Base-by-base conservation (phyloP, 2,329 filamentous ascomycete species). In the Alternaria viburni region DNA sequence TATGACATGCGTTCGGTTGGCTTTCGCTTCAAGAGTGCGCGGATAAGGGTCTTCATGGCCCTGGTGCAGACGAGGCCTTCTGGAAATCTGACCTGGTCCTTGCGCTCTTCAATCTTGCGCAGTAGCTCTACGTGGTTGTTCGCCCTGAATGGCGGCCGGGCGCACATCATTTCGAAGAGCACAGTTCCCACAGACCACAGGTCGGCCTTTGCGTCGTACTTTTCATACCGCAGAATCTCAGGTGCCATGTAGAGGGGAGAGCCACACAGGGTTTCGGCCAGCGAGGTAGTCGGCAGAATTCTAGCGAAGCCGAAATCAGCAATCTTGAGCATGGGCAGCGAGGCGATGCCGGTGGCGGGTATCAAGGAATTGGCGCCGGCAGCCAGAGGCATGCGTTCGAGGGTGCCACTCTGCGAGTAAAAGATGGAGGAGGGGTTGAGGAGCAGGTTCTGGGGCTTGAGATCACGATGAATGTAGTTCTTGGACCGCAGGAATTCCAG, bases 241-340 rank as follows among this genome's bases (percentile, higher is more conserved):
- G 96, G 96, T 0, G 96, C 96, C 96, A 99, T 99, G 83, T 99
- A 99, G 25, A 99, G 84, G 10, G 96, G 96, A 12, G 96, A 98
- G 17, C 96, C 96, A 79, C 96, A 99, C 0, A 99, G 88, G 0
- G 96, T 99, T 79, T 99, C 96, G 11, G 96, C 96, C 67, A 99
- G 86, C 6, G 94, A 95, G 0, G 95, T 97, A 8, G 92, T 90
- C 2, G 96, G 95, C 52, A 99, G 83, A 59, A 96, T 93, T 59
- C 96, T 90, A 59, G 96, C 96, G 78, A 99, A 99, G n/a, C 96
- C 96, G 77, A 99, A 99, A 82, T 99, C 96, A 61, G 96, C 96
- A 72, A 99, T 90, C 83, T 99, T 99, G 64, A 99, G 88, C 91
- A 98, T 96, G 5, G 96, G 96, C 45, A 99, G 82, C 17, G 93